Conservation (phyloP, 495 filamentous ascomycete genomes). For the Penicillium lividum region DNA sequence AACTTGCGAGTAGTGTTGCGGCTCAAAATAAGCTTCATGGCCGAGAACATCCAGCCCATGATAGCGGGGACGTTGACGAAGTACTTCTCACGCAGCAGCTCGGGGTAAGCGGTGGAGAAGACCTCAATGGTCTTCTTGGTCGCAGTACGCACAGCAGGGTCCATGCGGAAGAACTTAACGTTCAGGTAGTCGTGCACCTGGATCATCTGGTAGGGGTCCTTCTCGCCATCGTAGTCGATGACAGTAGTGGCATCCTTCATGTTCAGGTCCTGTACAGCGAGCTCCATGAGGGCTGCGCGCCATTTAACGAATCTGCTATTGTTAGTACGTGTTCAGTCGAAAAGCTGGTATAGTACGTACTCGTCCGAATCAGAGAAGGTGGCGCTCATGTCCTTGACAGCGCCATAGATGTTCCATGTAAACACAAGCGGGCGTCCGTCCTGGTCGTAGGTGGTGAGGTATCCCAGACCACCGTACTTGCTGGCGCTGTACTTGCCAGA, state of each 20-base stretch:
- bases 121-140: conserved; percentile 76
- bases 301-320: conserved; percentile 72
- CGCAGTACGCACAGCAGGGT: conserved; percentile 66
- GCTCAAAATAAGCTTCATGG: conserved; percentile 77
- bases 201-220: conserved; percentile 81
- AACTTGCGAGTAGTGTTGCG: conserved; percentile 84
- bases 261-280: conserved; percentile 67
- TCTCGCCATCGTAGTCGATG: conserved; percentile 67
- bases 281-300: conserved; percentile 86
- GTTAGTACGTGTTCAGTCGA: neutral
- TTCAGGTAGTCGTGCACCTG: conserved; percentile 90
- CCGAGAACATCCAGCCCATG: conserved; percentile 82
- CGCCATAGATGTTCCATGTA: conserved; percentile 88
- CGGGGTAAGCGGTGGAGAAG: conserved; percentile 79
- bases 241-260: conserved; percentile 63
- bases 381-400: conserved; percentile 65
- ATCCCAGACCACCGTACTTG: conserved; percentile 54
- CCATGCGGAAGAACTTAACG: conserved; percentile 76
- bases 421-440: conserved; percentile 48
- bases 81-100: conserved; percentile 85
- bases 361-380: conserved; percentile 78
- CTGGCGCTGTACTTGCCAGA: conserved; percentile 53
- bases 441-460: conserved; percentile 49
- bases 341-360: conserved; percentile 49
- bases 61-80: conserved; percentile 87